A percentile compares a stretch with the other conserved stretches of the same genome.
Evolutionary conservation across 2,329 filamentous ascomycete species (phyloP).

Genomic region (Colletotrichum karsti): DNA sequence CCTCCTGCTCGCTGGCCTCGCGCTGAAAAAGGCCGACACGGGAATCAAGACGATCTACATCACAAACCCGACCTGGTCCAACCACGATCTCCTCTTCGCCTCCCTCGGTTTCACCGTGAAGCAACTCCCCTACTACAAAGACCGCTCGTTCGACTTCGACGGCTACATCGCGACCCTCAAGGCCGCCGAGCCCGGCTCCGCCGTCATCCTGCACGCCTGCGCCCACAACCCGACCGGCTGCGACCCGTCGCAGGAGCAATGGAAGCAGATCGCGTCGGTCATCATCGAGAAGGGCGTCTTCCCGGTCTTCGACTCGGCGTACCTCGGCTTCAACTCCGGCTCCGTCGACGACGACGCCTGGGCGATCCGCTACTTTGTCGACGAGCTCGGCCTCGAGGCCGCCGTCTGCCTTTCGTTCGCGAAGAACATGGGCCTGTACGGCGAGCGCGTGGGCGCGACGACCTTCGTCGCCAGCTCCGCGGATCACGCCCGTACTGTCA

Average conservation of each 20-base stretch:
- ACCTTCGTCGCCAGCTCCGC: constrained; percentile 35
- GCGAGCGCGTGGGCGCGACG: constrained; percentile 43
- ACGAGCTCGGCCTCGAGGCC: constrained; percentile 53
- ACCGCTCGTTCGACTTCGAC: constrained; percentile 41
- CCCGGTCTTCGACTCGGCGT: constrained; percentile 43
- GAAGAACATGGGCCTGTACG: constrained; percentile 63
- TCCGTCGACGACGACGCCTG: constrained; percentile 41
- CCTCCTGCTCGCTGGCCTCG: constrained; percentile 42
- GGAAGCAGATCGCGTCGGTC: constrained; percentile 38
- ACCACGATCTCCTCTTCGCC: constrained; percentile 46
- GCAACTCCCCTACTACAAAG: constrained; percentile 45
- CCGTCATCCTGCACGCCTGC: constrained; percentile 49
- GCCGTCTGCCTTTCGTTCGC: constrained; percentile 69
- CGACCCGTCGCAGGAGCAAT: constrained; percentile 45
- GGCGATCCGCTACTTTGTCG: constrained; percentile 42
- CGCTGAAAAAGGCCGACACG: constrained; percentile 36
- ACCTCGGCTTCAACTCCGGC: constrained; percentile 43
- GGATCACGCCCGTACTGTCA: constrained; percentile 26
- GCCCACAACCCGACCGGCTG: constrained; percentile 53
- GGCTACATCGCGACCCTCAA: constrained; percentile 36
- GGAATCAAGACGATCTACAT: constrained; percentile 43
- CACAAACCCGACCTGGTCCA: constrained; percentile 50
- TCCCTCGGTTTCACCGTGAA: constrained; percentile 42
- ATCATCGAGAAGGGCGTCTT: constrained; percentile 35
- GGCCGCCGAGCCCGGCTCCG: constrained; percentile 34